These are phyloP conservation scores for Vigna radiata DNA, from an alignment of 306 rosid genomes.

Conservation along the genomic window DNA sequence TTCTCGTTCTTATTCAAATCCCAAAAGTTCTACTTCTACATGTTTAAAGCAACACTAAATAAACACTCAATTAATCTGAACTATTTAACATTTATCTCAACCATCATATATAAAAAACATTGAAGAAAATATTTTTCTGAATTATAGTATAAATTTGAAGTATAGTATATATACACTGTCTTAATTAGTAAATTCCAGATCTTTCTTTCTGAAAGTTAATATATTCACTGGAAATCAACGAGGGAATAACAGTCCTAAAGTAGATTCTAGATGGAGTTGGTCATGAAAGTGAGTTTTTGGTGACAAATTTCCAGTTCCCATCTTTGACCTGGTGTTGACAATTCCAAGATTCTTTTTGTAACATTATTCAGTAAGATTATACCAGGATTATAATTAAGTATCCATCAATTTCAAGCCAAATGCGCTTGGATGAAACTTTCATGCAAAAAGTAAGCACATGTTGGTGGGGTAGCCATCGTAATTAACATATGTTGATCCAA, in stretches of 20 bases:
- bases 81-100: background rate
- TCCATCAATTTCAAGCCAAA: constrained; percentile 54
- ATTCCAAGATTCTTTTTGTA: background rate
- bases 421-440: constrained; percentile 61
- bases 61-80: background rate
- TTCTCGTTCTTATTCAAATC: background rate
- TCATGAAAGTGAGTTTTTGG: background rate
- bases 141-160: background rate
- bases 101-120: background rate
- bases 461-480: constrained; percentile 54
- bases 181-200: background rate
- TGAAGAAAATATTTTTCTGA: background rate
- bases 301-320: constrained; percentile 5
- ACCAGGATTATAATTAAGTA: constrained; percentile 38
- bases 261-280: background rate
- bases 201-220: no score
- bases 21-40: background rate
- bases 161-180: background rate
- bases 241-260: background rate
- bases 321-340: background rate
- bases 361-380: background rate
- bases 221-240: background rate
- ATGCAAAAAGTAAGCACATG: constrained; percentile 64
- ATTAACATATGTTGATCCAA: constrained; percentile 49
- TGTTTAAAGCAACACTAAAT: background rate